Evolutionary conservation across 164 flowering plant genomes (phyloP).

Genomic region (Liriodendron chinense): DNA sequence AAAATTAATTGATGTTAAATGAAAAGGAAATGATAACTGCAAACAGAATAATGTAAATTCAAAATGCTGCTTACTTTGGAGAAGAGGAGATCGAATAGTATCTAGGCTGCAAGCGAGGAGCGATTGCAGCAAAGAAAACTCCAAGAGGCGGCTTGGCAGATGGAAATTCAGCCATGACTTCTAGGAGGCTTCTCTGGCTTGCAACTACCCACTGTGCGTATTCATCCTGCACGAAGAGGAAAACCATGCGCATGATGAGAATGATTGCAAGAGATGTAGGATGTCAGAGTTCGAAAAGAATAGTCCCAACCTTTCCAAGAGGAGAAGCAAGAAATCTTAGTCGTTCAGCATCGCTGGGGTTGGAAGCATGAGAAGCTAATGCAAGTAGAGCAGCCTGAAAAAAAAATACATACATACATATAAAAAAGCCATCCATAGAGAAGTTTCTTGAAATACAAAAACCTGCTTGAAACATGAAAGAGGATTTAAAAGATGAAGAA

Average conservation of each 20-base stretch:
- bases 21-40: neutral
- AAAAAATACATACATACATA: neutral
- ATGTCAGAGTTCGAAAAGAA: neutral
- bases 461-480: neutral
- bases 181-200: slow-evolving; percentile 89
- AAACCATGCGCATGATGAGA: neutral
- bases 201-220: slow-evolving; percentile 79
- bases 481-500: neutral
- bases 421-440: neutral
- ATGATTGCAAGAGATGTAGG: too few relatives aligned
- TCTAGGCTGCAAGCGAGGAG: slow-evolving; percentile 87
- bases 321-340: slow-evolving; percentile 71
- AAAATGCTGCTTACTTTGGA: slow-evolving; percentile 45
- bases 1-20: neutral
- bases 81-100: slow-evolving; percentile 96
- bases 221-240: slow-evolving; percentile 53
- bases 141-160: slow-evolving; percentile 95
- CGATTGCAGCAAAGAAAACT: slow-evolving; percentile 85
- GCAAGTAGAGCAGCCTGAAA: slow-evolving; percentile 66
- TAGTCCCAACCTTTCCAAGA: slow-evolving; percentile 64
- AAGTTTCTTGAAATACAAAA: neutral
- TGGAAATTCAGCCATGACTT: slow-evolving; percentile 89
- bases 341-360: slow-evolving; percentile 67
- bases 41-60: neutral
- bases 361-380: slow-evolving; percentile 82